phyloP scores from a whole-genome alignment of 75 land plant species.

The Pseudotsuga menziesii region DNA sequence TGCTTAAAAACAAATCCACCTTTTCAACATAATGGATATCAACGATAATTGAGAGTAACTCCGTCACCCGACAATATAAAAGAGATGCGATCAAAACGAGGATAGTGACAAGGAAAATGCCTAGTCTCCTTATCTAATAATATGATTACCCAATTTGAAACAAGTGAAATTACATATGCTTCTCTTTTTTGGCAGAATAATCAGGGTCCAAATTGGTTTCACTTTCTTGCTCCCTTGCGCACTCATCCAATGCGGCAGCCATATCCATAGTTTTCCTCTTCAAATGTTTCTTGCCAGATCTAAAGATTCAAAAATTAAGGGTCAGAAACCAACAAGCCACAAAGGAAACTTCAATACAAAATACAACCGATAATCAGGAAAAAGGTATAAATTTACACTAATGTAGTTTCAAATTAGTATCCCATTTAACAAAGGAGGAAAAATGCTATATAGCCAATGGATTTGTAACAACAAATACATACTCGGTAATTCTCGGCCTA shows the following conservation, averaged over 20 bases:
- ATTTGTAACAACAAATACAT: neutral
- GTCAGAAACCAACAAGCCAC: neutral
- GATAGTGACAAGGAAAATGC: neutral
- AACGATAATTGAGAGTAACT: neutral
- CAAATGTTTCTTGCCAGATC: slow-evolving; percentile 6
- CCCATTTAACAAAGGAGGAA: neutral
- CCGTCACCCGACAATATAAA: neutral
- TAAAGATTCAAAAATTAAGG: neutral
- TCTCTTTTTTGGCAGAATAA: neutral
- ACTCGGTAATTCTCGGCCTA: neutral
- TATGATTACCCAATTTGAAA: neutral
- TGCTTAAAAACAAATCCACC: neutral
- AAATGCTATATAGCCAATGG: neutral
- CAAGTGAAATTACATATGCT: neutral
- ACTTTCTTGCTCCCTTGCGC: neutral
- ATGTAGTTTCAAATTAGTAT: neutral
- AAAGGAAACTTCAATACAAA: neutral
- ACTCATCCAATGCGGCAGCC: slow-evolving; percentile 6
- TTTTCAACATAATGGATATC: neutral
- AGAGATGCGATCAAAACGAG: neutral
- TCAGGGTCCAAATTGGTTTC: neutral
- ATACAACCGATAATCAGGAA: neutral
- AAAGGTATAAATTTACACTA: neutral
- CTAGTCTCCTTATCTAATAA: neutral
- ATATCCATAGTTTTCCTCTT: slow-evolving; percentile 10